A percentile compares a stretch with the other conserved stretches of the same genome.
Conservation (phyloP, 148 eudicot genomes). For the Cornus suecica region DNA sequence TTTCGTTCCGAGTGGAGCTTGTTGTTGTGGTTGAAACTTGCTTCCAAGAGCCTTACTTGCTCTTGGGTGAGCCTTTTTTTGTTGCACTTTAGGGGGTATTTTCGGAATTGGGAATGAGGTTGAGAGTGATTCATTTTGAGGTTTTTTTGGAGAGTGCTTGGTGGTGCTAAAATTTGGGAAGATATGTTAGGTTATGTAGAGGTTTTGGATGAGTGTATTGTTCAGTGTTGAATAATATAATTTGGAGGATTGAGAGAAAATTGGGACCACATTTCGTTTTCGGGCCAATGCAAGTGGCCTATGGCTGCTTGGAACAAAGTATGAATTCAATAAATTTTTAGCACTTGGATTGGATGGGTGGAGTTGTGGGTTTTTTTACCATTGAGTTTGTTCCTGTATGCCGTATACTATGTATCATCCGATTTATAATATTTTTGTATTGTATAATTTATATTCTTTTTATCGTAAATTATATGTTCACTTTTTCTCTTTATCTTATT, state of each 20-base stretch:
- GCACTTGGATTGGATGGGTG: too few relatives aligned
- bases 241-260: neutral
- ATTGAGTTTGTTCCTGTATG: too few relatives aligned
- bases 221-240: neutral
- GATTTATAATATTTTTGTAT: too few relatives aligned
- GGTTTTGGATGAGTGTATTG: neutral
- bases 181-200: neutral
- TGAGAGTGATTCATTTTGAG: conserved; percentile 4
- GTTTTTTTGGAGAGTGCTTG: neutral
- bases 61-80: conserved; percentile 40
- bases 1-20: conserved; percentile 38
- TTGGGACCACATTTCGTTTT: conserved; percentile 7
- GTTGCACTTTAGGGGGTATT: conserved; percentile 11
- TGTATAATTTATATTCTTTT: too few relatives aligned
- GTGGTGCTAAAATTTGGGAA: neutral
- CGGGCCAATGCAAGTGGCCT: conserved; percentile 2
- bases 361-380: too few relatives aligned
- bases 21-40: conserved; percentile 33
- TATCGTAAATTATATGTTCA: too few relatives aligned
- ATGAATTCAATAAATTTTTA: neutral
- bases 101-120: conserved; percentile 11
- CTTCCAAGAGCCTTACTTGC: conserved; percentile 33
- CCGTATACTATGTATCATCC: too few relatives aligned
- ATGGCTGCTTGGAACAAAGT: neutral
- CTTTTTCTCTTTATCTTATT: too few relatives aligned